Evolutionary conservation across 2,329 filamentous ascomycete genomes (phyloP).

Genomic region (Aspergillus hortae): DNA sequence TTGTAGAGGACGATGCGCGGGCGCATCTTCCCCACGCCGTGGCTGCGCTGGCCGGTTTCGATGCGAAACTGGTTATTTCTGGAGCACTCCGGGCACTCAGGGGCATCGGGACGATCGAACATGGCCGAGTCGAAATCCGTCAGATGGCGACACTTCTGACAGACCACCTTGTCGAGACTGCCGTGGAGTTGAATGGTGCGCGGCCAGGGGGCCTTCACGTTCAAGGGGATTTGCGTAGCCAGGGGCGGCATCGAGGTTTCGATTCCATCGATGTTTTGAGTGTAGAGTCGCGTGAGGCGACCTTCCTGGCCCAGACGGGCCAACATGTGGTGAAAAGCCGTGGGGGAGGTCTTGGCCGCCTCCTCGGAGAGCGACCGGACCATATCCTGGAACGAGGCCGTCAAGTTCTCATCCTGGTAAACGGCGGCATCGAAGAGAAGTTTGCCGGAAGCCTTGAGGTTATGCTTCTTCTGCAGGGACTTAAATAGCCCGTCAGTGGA

Average conservation of each 20-base stretch:
- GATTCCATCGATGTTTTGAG: constrained; percentile 94
- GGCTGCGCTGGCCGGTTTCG: constrained; percentile 79
- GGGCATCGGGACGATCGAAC: constrained; percentile 81
- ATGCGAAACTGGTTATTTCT: constrained; percentile 73
- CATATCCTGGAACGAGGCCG: constrained; percentile 92
- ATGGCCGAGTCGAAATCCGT: constrained; percentile 71
- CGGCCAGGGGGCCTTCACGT: constrained; percentile 85
- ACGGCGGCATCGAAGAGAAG: constrained; percentile 96
- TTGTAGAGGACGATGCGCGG: constrained; percentile 97
- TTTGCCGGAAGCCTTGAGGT: constrained; percentile 89
- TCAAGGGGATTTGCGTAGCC: constrained; percentile 74
- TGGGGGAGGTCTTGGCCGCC: constrained; percentile 74
- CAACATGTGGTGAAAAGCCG: constrained; percentile 87
- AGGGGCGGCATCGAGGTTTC: constrained; percentile 81
- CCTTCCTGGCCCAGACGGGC: constrained; percentile 85
- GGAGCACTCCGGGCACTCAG: constrained; percentile 72
- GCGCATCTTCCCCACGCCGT: constrained; percentile 83
- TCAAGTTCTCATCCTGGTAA: constrained; percentile 86
- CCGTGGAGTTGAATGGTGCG: constrained; percentile 91
- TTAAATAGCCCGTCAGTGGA: constrained; percentile 87
- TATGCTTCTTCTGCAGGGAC: constrained; percentile 78
- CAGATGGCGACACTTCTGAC: constrained; percentile 82
- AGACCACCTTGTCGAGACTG: constrained; percentile 92
- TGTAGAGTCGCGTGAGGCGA: constrained; percentile 84
- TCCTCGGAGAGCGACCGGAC: constrained; percentile 80